These are phyloP conservation scores for Fusarium beomiforme DNA, from an alignment of 2,329 filamentous ascomycete species.

Conservation along the genomic window DNA sequence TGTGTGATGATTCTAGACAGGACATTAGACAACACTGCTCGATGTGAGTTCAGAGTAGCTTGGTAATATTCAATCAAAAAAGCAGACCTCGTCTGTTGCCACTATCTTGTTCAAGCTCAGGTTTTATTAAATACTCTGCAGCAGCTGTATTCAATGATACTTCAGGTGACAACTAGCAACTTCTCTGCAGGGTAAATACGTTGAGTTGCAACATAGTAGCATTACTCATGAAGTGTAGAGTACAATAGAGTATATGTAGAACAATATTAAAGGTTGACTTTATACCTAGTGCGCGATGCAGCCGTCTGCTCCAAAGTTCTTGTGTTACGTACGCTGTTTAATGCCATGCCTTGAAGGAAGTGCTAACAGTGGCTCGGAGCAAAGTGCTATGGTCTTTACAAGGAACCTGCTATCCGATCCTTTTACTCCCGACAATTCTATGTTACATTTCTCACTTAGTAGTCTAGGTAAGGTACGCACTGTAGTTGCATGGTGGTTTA, in stretches of 20 bases:
- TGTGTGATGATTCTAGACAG: background rate
- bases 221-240: too few species aligned
- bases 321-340: too few species aligned
- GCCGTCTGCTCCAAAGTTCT: too few species aligned
- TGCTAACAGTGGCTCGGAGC: too few species aligned
- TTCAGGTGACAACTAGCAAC: background rate
- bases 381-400: background rate
- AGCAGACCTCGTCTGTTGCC: background rate
- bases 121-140: background rate
- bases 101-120: too few species aligned
- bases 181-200: background rate
- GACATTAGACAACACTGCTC: background rate
- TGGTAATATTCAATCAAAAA: background rate
- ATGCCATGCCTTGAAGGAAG: too few species aligned
- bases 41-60: background rate
- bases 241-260: too few species aligned
- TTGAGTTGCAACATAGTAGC: background rate
- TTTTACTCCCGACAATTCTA: too few species aligned
- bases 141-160: too few species aligned
- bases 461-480: too few species aligned
- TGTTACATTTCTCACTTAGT: background rate
- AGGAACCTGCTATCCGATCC: background rate
- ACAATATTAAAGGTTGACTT: too few species aligned
- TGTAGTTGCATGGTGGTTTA: background rate
- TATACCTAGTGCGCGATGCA: too few species aligned